Evolutionary conservation across 225 moss, liverwort and hornwort species (phyloP).

Genomic region (Sphagnum tenellum): DNA sequence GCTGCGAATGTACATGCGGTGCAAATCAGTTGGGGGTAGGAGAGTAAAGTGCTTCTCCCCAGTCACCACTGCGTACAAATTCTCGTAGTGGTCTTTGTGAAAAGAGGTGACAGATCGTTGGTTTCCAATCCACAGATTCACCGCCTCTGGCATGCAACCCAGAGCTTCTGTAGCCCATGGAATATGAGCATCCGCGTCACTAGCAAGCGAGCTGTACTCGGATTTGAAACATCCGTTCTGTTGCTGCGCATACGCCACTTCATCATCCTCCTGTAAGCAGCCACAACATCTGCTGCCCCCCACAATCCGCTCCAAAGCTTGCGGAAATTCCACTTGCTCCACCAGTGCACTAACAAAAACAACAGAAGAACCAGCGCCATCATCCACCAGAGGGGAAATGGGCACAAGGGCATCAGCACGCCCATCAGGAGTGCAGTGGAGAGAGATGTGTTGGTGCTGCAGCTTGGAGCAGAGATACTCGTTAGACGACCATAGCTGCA

Average conservation of each 20-base stretch:
- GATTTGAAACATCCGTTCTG: conserved; percentile 82
- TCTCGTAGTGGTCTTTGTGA: conserved; percentile 97
- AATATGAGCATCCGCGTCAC: conserved; percentile 74
- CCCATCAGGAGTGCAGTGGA: conserved; percentile 89
- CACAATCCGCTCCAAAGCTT: conserved; percentile 61
- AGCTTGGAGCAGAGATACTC: conserved; percentile 44
- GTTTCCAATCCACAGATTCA: conserved; percentile 89
- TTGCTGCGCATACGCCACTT: conserved; percentile 80
- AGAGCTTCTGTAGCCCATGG: conserved; percentile 80
- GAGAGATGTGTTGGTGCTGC: conserved; percentile 42
- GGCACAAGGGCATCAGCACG: conserved; percentile 73
- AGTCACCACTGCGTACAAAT: conserved; percentile 79
- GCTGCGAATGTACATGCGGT: conserved; percentile 64
- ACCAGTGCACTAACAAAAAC: conserved; percentile 72
- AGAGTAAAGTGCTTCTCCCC: conserved; percentile 85
- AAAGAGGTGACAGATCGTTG: conserved; percentile 69
- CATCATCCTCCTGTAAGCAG: no score
- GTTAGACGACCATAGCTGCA: conserved; percentile 57
- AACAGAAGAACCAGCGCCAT: background rate
- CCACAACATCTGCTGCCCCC: conserved; percentile 6
- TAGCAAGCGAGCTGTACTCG: conserved; percentile 51
- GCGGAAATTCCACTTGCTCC: conserved; percentile 48
- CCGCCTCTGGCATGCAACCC: conserved; percentile 80
- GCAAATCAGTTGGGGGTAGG: conserved; percentile 80
- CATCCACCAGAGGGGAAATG: background rate